Base-by-base conservation (phyloP, 1,139 yeast genomes). In the Chernovozyma sophiae-reginae region DNA sequence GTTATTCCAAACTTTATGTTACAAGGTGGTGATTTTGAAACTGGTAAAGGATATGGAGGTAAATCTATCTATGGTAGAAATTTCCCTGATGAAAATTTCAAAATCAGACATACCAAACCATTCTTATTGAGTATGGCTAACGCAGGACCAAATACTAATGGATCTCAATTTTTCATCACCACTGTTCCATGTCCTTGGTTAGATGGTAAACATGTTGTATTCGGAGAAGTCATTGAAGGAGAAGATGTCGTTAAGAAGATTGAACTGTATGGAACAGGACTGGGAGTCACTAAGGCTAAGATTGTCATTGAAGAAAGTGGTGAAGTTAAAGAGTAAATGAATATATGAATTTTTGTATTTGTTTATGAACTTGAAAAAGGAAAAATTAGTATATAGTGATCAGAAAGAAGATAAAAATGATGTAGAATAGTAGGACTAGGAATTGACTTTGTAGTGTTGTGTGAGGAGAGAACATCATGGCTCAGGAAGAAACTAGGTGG, bases 161-260 rank as follows among this genome's bases (percentile, higher is more conserved):
- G 70, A 4, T 62, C 68, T 13, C 72, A 65, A 47, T 65, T 65
- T 38, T 65, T 65, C 49, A 62, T 65, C 44, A 65, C 72, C 49
- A 65, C 72, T 30, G 69, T 65, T 30, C 66, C 70, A 33, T 59
- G 66, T 45, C 65, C 67, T 28, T 65, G 71, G 71, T 63, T 65
- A 45, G 68, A 65, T 42, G 72, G 72, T 35, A 57, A 56, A 41
- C 72, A 65, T 49, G 66, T 61, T 45, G 72, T 65, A 20, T 65
- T 65, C 40, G 72, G 72, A 39, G 70, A 65, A 51, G 72, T 65
- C 34, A 53, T 55, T 34, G 69, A 64, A 36, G 72, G 72, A 29
- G 51, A 47, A 45, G 72, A 65, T 34, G 63, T 59, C 17, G 70
- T 65, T 35, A 52, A 60, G 51, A 60, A 60, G 46, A 64, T 65